Percentiles rank a stretch among this genome's conserved stretches.
Evolutionary conservation across 1,284 basidiomycete genomes (phyloP).

Genomic region (Boletus mariae): DNA sequence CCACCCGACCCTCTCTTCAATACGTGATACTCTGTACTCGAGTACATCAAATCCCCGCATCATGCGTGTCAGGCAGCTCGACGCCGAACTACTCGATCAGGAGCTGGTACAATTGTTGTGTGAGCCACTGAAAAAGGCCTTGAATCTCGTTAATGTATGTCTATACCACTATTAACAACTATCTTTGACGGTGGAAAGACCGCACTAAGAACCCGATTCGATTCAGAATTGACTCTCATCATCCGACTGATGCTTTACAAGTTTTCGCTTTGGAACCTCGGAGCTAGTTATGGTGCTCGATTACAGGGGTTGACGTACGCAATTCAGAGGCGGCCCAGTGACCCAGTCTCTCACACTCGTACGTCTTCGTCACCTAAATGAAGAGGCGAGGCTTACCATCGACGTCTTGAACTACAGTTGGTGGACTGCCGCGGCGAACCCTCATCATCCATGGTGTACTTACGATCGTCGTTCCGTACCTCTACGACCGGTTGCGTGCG

Average conservation of each 20-base stretch:
- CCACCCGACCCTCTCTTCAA: conserved; percentile 48
- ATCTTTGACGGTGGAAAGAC: conserved; percentile 40
- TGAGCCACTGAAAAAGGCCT: conserved; percentile 76
- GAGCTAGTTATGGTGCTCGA: conserved; percentile 87
- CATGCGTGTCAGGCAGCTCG: conserved; percentile 87
- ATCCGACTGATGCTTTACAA: conserved; percentile 82
- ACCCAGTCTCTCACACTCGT: conserved; percentile 18
- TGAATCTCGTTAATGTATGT: conserved; percentile 70
- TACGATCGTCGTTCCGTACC: conserved; percentile 77
- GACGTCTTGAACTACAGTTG: conserved; percentile 42
- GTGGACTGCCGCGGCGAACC: conserved; percentile 55
- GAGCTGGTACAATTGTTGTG: conserved; percentile 83
- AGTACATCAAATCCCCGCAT: conserved; percentile 43
- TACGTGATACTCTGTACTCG: conserved; percentile 39
- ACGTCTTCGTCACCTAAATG: conserved; percentile 7
- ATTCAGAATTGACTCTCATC: conserved; percentile 79
- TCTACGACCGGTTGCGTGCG: conserved; percentile 68
- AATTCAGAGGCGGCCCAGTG: conserved; percentile 35
- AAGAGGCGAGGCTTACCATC: conserved; percentile 4
- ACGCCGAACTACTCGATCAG: conserved; percentile 89
- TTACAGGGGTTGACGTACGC: conserved; percentile 81
- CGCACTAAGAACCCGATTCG: conserved; percentile 61
- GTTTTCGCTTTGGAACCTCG: conserved; percentile 77
- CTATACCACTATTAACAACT: conserved; percentile 1
- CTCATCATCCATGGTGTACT: conserved; percentile 70